These are phyloP conservation scores for Rhodotorula sp. DNA, from an alignment of 1,284 basidiomycete species.

Conservation along the genomic window DNA sequence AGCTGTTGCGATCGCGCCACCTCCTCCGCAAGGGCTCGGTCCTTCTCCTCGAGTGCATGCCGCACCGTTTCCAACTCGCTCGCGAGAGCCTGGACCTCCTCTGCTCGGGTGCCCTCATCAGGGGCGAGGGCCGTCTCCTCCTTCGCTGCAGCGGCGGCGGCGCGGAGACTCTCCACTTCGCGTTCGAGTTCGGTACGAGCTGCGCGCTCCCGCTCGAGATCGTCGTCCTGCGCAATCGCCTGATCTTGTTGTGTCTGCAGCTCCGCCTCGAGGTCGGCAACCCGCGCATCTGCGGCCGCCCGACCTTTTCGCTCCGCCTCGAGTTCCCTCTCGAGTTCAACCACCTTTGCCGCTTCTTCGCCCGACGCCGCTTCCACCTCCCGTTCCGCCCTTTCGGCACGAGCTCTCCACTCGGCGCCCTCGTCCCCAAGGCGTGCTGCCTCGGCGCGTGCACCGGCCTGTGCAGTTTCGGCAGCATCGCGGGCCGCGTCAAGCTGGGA, in stretches of 20 bases:
- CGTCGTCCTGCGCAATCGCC: slow-evolving; percentile 17
- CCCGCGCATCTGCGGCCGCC: slow-evolving; percentile 7
- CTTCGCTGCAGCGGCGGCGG: no score
- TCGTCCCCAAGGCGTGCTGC: neutral
- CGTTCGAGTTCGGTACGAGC: neutral
- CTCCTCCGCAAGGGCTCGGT: neutral
- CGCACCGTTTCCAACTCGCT: slow-evolving; percentile 2
- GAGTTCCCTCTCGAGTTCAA: neutral
- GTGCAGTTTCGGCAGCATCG: neutral
- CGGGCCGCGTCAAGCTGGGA: neutral
- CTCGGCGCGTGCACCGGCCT: neutral
- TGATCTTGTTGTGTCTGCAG: neutral
- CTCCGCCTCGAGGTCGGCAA: slow-evolving; percentile 14
- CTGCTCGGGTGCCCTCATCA: slow-evolving; percentile 15
- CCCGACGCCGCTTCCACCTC: neutral
- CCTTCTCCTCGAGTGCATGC: slow-evolving; percentile 19
- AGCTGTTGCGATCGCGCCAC: neutral
- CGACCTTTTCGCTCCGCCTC: slow-evolving; percentile 6
- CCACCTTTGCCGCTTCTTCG: neutral
- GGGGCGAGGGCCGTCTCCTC: slow-evolving; percentile 16
- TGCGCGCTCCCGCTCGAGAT: slow-evolving; percentile 24
- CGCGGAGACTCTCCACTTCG: neutral
- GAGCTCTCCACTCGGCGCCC: slow-evolving; percentile 4
- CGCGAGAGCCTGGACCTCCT: slow-evolving; percentile 8
- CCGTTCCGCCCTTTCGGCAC: slow-evolving; percentile 1